Conservation (phyloP, 148 eudicot species). For the Pharnaceum exiguum region DNA sequence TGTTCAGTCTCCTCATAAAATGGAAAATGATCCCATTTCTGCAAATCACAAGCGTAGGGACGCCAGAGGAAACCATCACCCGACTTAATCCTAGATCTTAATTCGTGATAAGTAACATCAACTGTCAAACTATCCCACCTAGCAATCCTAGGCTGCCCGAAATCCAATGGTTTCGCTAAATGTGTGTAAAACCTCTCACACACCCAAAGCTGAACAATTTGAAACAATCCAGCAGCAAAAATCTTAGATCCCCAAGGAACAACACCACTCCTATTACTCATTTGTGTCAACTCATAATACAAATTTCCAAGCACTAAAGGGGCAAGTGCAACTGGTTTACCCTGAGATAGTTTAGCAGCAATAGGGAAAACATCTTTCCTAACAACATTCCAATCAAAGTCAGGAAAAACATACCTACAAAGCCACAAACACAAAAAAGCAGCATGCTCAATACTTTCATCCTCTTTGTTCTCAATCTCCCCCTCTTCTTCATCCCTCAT, state of each 20-base stretch:
- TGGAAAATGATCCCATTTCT: conserved; percentile 21
- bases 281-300: conserved; percentile 19
- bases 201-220: conserved; percentile 37
- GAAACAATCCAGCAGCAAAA: conserved; percentile 28
- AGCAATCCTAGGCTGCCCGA: conserved; percentile 35
- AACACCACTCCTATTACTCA: conserved; percentile 17
- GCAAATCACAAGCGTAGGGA: conserved; percentile 27
- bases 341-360: conserved; percentile 21
- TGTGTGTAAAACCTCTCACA: conserved; percentile 32
- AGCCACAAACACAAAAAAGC: conserved; percentile 37
- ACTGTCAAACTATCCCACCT: conserved; percentile 32
- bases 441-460: conserved; percentile 15
- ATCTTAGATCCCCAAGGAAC: no score
- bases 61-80: conserved; percentile 20
- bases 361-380: conserved; percentile 26
- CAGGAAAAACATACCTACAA: conserved; percentile 36
- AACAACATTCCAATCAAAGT: not conserved
- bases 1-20: conserved; percentile 14
- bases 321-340: conserved; percentile 21
- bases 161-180: conserved; percentile 15
- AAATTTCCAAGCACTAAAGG: conserved; percentile 36
- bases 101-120: no score
- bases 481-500: conserved; percentile 20
- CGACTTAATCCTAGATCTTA: conserved; percentile 14
- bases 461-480: no score